Percentiles rank a stretch among this genome's conserved stretches.
phyloP scores from a whole-genome alignment of 129 eudicot species.

The Lactuca saligna region DNA sequence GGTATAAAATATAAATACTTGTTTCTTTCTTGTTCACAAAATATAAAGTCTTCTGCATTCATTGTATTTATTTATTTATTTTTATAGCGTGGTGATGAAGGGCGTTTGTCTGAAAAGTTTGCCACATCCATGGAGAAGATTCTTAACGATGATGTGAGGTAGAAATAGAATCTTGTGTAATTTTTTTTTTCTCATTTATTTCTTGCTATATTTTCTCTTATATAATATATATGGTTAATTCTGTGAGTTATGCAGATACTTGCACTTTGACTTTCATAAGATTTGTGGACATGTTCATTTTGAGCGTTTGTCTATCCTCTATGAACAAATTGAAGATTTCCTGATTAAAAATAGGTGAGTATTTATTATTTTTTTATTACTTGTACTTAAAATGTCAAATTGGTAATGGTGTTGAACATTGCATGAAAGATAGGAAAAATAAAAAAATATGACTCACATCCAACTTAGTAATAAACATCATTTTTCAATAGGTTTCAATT shows the following conservation, averaged over 20 bases:
- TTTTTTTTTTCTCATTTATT: background rate
- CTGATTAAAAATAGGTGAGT: constrained; percentile 60
- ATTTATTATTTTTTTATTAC: no score
- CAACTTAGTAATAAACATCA: no score
- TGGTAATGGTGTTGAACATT: no score
- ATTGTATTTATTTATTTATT: background rate
- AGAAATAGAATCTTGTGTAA: background rate
- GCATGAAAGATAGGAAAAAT: no score
- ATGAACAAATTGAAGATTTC: constrained; percentile 60
- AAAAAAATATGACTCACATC: no score
- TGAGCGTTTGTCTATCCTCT: constrained; percentile 73
- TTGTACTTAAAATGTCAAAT: no score
- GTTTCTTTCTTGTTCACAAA: background rate
- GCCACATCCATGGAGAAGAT: constrained; percentile 54
- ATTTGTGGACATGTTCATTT: constrained; percentile 72
- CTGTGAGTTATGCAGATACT: constrained; percentile 38
- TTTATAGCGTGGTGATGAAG: constrained; percentile 70
- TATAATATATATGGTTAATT: no score
- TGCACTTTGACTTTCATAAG: constrained; percentile 81
- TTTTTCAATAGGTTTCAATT: no score
- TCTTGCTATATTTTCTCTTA: background rate
- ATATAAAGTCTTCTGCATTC: no score
- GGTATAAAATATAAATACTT: constrained; percentile 29
- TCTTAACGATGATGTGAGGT: constrained; percentile 65
- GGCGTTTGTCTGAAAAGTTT: constrained; percentile 53